Conservation (phyloP, 2,329 filamentous ascomycete species). For the Fusarium sp. region DNA sequence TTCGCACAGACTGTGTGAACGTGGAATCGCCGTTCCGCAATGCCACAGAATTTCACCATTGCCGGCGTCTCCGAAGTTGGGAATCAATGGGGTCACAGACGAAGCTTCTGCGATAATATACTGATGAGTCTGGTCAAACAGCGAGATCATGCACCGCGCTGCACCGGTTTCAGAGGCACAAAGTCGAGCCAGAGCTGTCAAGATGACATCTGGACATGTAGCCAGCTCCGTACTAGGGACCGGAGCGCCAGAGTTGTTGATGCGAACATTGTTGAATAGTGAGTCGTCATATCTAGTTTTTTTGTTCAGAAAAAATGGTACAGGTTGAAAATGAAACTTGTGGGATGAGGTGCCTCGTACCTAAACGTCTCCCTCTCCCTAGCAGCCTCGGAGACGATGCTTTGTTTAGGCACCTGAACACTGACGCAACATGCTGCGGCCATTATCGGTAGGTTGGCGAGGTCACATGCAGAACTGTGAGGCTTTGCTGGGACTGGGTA, state of each 20-base stretch:
- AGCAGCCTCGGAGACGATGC: constrained; percentile 44
- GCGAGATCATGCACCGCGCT: constrained; percentile 60
- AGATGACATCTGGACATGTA: constrained; percentile 52
- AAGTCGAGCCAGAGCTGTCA: constrained; percentile 65
- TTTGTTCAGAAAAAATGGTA: neutral
- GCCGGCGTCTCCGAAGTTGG: constrained; percentile 28
- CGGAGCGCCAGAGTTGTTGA: constrained; percentile 44
- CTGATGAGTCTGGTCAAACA: constrained; percentile 63
- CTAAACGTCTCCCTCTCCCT: constrained; percentile 53
- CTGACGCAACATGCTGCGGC: neutral
- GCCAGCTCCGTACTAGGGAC: constrained; percentile 46
- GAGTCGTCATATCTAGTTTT: constrained; percentile 25
- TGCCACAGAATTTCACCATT: constrained; percentile 42
- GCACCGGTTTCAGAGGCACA: constrained; percentile 59
- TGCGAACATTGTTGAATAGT: constrained; percentile 30
- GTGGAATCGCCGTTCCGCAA: constrained; percentile 52
- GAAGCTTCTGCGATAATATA: constrained; percentile 67
- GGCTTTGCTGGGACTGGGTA: neutral
- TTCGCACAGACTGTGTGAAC: constrained; percentile 50
- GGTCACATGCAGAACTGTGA: neutral
- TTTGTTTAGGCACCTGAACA: constrained; percentile 22
- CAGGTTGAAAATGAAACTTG: neutral
- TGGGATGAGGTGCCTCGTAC: constrained; percentile 24
- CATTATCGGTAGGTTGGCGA: constrained; percentile 5
- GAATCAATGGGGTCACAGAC: constrained; percentile 54